phyloP scores from a whole-genome alignment of 345 rosid genomes.

The Citrus trifoliata region DNA sequence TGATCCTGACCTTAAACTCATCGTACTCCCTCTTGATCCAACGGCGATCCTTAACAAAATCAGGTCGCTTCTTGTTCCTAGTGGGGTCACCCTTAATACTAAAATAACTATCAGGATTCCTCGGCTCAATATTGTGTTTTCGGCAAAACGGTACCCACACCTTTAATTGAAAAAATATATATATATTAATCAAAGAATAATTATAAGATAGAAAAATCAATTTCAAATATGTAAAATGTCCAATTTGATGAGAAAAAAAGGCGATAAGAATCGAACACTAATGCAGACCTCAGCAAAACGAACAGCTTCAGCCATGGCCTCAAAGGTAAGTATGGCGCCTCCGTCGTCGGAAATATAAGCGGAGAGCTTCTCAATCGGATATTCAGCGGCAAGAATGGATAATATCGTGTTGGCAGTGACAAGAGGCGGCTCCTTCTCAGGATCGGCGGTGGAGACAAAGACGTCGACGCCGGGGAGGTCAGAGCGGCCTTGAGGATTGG shows the following conservation, averaged over 20 bases:
- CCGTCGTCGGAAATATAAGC: conserved; percentile 90
- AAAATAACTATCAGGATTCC: conserved; percentile 93
- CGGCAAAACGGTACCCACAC: conserved; percentile 95
- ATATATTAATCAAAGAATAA: not conserved
- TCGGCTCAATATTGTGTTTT: conserved; percentile 84
- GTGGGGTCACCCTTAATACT: conserved; percentile 68
- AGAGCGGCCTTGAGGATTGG: conserved; percentile 84
- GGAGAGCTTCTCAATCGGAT: conserved; percentile 76
- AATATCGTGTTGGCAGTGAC: conserved; percentile 85
- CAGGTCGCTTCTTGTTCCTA: conserved; percentile 73
- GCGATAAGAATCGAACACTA: not conserved
- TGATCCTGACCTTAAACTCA: conserved; percentile 93
- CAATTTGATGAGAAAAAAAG: too few species aligned
- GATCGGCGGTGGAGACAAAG: conserved; percentile 89
- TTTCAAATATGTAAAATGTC: not conserved
- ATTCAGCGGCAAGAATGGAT: conserved; percentile 73
- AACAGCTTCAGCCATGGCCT: conserved; percentile 97
- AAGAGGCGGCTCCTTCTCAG: conserved; percentile 89
- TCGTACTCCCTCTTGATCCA: conserved; percentile 98
- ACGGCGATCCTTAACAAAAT: conserved; percentile 88
- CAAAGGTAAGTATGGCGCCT: conserved; percentile 84
- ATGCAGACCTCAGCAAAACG: conserved; percentile 62
- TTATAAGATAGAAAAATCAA: not conserved
- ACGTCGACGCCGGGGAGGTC: conserved; percentile 85
- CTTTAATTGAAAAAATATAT: not conserved